Evolutionary conservation across 257 asterid species (phyloP).

Genomic region (Ilex asprella): DNA sequence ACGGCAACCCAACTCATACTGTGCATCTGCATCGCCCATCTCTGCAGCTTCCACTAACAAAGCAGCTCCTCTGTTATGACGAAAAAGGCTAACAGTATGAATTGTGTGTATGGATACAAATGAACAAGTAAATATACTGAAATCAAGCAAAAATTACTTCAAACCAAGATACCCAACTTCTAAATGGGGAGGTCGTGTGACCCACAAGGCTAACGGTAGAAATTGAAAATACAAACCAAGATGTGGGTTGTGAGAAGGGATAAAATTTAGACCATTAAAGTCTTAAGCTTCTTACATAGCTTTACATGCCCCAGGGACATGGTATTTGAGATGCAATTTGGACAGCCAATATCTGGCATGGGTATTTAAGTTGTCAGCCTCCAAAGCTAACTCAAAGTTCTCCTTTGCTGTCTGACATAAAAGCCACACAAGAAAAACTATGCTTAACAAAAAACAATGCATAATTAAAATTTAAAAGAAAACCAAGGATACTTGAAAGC

Average conservation of each 20-base stretch:
- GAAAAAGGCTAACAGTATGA: conserved; percentile 17
- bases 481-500: not conserved
- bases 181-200: too few relatives aligned
- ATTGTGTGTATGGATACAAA: conserved; percentile 2
- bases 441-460: not conserved
- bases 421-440: conserved; percentile 20
- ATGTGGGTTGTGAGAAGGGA: too few relatives aligned
- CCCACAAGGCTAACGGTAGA: too few relatives aligned
- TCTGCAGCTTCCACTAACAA: conserved; percentile 97
- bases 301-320: conserved; percentile 87
- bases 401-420: conserved; percentile 71
- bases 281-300: conserved; percentile 46
- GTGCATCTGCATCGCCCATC: conserved; percentile 97
- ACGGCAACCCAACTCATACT: conserved; percentile 73
- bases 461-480: not conserved
- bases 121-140: not conserved
- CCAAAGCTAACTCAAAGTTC: conserved; percentile 88
- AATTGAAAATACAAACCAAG: too few relatives aligned
- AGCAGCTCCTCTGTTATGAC: conserved; percentile 75
- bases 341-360: conserved; percentile 94
- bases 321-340: conserved; percentile 80
- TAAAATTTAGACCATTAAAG: too few relatives aligned
- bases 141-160: too few relatives aligned
- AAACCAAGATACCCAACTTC: too few relatives aligned
- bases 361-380: conserved; percentile 80